Base-by-base conservation (phyloP, 2,329 filamentous ascomycete genomes). In the Lecanoromycetidae sp. region DNA sequence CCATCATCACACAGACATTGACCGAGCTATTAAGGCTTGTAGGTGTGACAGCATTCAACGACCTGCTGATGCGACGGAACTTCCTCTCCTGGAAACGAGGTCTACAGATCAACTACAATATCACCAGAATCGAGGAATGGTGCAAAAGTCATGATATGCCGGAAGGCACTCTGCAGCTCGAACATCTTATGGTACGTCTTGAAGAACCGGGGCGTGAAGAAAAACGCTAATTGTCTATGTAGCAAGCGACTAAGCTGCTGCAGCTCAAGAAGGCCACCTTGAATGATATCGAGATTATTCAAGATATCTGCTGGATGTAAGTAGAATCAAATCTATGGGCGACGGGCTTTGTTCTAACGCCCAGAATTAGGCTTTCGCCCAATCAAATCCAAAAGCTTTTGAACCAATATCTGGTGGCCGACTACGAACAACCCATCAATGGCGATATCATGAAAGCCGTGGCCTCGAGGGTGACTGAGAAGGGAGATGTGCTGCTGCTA, bases 141-240 rank as follows among this genome's bases (percentile, higher is more conserved):
- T 98, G 91, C 71, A 98, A 98, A 79, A 94, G 88, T 61, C 93
- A 98, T 64, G 91, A 96, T 58, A 96, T 98, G 90, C 91, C 91
- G 1, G 90, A 98, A 67, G 91, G 91, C 46, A 98, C 90, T 25
- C 75, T 98, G 44, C 90, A 96, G 69, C 76, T 98, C 48, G 91
- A 98, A 72, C 91, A 98, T 71, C 70, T 98, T 57, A 98, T 98
- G 91, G 84, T 87, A 68, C 66, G 27, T 17, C 7, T 19, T 30
- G 9, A 22, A 32, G 10, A 17, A 43, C 30, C 13, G n/a, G 29
- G 13, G 27, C 15, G 23, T 23, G 13, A 26, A 27, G 36, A 43
- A 32, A 32, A 49, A 20, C 27, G 36, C 27, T 52, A 34, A 52
- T 55, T 8, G 25, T 9, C 10, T 7, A 42, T 52, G 30, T 55